These are phyloP conservation scores for Malus hybrid DNA, from an alignment of 331 rosid genomes.

Conservation along the genomic window DNA sequence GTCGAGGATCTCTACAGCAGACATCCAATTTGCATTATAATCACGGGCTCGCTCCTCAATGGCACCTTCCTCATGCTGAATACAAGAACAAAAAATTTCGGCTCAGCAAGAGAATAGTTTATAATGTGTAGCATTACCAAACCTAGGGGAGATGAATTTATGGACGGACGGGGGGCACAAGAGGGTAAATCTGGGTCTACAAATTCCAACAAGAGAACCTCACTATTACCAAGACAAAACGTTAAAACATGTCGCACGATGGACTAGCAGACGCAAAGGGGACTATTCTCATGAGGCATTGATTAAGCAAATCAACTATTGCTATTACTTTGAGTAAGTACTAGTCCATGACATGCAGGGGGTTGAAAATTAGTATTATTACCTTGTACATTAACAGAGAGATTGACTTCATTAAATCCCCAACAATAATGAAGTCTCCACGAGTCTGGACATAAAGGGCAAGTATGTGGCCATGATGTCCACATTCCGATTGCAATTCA, in stretches of 20 bases:
- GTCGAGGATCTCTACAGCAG: conserved; percentile 94
- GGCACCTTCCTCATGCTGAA: conserved; percentile 91
- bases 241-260: background rate
- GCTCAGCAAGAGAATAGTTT: background rate
- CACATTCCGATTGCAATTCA: conserved; percentile 89
- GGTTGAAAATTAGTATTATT: background rate
- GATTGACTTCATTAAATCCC: conserved; percentile 86
- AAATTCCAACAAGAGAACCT: background rate
- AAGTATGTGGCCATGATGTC: conserved; percentile 89
- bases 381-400: conserved; percentile 90
- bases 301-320: background rate
- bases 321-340: background rate
- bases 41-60: conserved; percentile 93
- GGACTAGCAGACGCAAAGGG: background rate
- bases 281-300: background rate
- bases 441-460: conserved; percentile 83
- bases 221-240: too few relatives aligned
- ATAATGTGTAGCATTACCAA: conserved; percentile 24
- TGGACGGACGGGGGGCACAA: background rate
- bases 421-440: conserved; percentile 85
- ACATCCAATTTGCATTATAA: conserved; percentile 95
- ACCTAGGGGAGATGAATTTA: too few relatives aligned
- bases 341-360: background rate
- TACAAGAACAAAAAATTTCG: background rate
- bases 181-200: background rate